Conservation (phyloP, 257 asterid species). For the Linderniella brevidens region DNA sequence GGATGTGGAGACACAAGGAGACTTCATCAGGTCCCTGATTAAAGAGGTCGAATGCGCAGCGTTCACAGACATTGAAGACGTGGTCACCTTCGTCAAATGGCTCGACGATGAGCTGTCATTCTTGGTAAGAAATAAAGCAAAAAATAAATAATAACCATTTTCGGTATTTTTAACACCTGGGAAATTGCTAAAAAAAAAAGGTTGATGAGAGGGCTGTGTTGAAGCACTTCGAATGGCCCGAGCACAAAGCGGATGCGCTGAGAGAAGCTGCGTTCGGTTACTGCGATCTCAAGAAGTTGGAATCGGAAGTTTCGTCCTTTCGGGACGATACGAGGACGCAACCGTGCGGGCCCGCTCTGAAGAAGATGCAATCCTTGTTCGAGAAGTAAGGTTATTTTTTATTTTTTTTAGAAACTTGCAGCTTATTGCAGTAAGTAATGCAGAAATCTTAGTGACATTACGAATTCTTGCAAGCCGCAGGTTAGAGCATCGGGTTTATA, state of each 20-base stretch:
- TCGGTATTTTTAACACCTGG: background rate
- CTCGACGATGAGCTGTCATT: slow-evolving; percentile 97
- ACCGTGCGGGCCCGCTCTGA: slow-evolving; percentile 57
- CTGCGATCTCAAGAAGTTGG: slow-evolving; percentile 86
- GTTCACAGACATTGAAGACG: slow-evolving; percentile 82
- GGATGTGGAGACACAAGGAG: slow-evolving; percentile 94
- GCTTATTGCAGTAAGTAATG: background rate
- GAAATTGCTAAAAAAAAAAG: slow-evolving; percentile 13
- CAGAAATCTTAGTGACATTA: background rate
- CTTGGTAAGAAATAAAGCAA: slow-evolving; percentile 27
- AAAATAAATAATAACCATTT: background rate
- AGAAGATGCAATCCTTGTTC: slow-evolving; percentile 87
- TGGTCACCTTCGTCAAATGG: slow-evolving; percentile 92
- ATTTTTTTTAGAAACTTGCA: background rate
- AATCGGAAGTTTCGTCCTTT: slow-evolving; percentile 57
- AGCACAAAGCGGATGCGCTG: slow-evolving; percentile 83
- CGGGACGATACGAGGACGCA: slow-evolving; percentile 58
- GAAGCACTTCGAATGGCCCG: slow-evolving; percentile 98
- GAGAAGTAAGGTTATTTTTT: slow-evolving; percentile 41
- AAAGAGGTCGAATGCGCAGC: slow-evolving; percentile 89
- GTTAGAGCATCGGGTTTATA: slow-evolving; percentile 82
- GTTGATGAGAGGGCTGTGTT: slow-evolving; percentile 98
- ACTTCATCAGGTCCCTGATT: slow-evolving; percentile 80
- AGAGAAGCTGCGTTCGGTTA: slow-evolving; percentile 99
- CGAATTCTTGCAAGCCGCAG: slow-evolving; percentile 15